Conservation (phyloP, 2,329 filamentous ascomycete species). For the Stemphylium beticola region DNA sequence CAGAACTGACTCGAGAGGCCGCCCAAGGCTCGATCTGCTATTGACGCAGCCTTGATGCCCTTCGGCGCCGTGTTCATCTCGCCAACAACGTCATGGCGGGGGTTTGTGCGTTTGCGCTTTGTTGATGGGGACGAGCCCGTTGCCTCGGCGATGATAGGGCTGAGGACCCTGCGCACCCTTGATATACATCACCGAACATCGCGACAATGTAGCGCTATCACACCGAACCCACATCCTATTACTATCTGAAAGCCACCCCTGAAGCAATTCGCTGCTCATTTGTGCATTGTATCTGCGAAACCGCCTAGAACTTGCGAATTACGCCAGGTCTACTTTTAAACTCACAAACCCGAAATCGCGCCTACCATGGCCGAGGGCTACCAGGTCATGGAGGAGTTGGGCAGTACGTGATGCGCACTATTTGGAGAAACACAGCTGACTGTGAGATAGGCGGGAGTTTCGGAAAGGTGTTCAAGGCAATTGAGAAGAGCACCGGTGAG, state of each 20-base stretch:
- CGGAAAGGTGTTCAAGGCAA: constrained; percentile 94
- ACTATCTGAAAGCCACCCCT: constrained; percentile 29
- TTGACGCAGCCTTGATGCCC: constrained; percentile 1
- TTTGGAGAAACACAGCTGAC: constrained; percentile 18
- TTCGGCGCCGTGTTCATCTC: constrained; percentile 11
- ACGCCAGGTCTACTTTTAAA: constrained; percentile 16
- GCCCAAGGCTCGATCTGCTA: background rate
- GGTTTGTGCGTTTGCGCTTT: constrained; percentile 21
- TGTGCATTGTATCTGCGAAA: constrained; percentile 27
- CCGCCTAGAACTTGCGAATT: constrained; percentile 21
- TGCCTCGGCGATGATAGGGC: constrained; percentile 31
- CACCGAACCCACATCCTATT: constrained; percentile 33
- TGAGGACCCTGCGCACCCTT: constrained; percentile 22
- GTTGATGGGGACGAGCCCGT: constrained; percentile 32
- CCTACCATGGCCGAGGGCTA: constrained; percentile 79
- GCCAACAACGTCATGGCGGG: constrained; percentile 21
- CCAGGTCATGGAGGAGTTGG: constrained; percentile 94
- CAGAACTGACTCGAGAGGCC: background rate
- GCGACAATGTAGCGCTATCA: constrained; percentile 13
- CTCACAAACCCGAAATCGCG: constrained; percentile 22
- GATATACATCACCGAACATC: constrained; percentile 23
- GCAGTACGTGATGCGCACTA: constrained; percentile 67
- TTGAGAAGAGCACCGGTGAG: constrained; percentile 87
- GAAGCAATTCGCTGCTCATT: constrained; percentile 32
- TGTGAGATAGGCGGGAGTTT: constrained; percentile 79